Evolutionary conservation across 1,284 basidiomycete genomes (phyloP).

Genomic region (Cystobasidium pallidum): DNA sequence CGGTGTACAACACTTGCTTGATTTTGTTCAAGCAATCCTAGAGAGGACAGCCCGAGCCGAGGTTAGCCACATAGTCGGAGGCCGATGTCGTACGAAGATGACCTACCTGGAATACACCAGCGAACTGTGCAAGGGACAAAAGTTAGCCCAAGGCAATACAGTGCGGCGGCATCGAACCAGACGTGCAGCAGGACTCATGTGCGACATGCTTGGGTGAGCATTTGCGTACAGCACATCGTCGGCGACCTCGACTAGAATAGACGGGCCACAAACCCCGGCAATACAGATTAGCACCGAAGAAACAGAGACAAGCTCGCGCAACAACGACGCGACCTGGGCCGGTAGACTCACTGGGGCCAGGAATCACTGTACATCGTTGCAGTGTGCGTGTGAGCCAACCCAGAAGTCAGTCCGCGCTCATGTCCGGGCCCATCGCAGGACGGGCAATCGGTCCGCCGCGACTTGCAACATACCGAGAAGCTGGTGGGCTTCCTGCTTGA

Average conservation of each 20-base stretch:
- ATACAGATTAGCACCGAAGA: constrained; percentile 15
- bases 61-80: too few relatives aligned
- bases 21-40: constrained; percentile 32
- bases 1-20: constrained; percentile 73
- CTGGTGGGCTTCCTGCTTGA: constrained; percentile 45
- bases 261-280: not conserved
- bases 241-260: constrained; percentile 70
- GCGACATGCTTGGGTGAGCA: constrained; percentile 84
- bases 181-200: constrained; percentile 74
- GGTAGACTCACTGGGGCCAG: constrained; percentile 32
- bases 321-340: not conserved
- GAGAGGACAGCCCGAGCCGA: not conserved
- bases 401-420: constrained; percentile 15
- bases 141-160: not conserved
- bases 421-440: constrained; percentile 13
- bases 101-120: constrained; percentile 85
- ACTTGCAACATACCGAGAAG: constrained; percentile 35
- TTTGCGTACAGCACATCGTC: constrained; percentile 73
- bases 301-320: not conserved
- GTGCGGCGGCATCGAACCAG: not conserved
- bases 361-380: constrained; percentile 29
- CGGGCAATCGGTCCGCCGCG: constrained; percentile 17
- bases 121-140: constrained; percentile 62
- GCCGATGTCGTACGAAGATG: too few relatives aligned
- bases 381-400: not conserved